These are phyloP conservation scores for Cryptococcus depauperatus DNA, from an alignment of 1,284 basidiomycete genomes.

Conservation along the genomic window DNA sequence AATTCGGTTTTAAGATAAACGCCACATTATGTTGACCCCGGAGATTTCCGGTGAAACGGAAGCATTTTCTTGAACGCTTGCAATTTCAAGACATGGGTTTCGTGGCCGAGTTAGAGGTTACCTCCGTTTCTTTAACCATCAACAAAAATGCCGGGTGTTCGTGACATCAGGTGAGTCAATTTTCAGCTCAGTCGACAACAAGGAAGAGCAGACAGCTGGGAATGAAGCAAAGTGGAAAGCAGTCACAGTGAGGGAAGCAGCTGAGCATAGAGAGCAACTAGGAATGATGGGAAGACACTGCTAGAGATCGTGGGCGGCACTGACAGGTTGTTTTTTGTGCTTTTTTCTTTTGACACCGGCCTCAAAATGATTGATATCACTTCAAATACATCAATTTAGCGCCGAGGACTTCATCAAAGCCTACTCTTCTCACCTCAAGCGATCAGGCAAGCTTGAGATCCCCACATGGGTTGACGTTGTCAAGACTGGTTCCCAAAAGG, in stretches of 20 bases:
- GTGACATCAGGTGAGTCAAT: constrained; percentile 70
- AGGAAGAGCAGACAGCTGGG: neutral
- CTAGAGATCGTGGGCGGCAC: neutral
- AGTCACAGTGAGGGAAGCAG: neutral
- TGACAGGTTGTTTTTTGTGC: neutral
- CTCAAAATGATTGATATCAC: neutral
- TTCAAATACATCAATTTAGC: constrained; percentile 14
- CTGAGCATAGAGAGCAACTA: neutral
- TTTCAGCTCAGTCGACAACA: neutral
- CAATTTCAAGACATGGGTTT: neutral
- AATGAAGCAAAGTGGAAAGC: neutral
- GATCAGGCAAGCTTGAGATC: constrained; percentile 77
- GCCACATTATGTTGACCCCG: neutral
- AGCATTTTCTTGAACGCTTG: neutral
- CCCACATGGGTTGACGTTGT: constrained; percentile 99
- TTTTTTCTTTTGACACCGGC: neutral
- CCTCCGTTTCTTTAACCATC: constrained; percentile 17
- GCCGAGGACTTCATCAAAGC: constrained; percentile 69
- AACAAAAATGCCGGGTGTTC: constrained; percentile 75
- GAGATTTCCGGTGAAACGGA: neutral
- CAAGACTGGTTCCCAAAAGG: constrained; percentile 97
- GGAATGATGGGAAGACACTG: neutral
- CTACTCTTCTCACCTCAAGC: constrained; percentile 66
- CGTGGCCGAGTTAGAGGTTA: too few relatives aligned
- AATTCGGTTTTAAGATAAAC: too few relatives aligned